Base-by-base conservation (phyloP, 768 basidiomycete genomes). In the Mycena epipterygia region DNA sequence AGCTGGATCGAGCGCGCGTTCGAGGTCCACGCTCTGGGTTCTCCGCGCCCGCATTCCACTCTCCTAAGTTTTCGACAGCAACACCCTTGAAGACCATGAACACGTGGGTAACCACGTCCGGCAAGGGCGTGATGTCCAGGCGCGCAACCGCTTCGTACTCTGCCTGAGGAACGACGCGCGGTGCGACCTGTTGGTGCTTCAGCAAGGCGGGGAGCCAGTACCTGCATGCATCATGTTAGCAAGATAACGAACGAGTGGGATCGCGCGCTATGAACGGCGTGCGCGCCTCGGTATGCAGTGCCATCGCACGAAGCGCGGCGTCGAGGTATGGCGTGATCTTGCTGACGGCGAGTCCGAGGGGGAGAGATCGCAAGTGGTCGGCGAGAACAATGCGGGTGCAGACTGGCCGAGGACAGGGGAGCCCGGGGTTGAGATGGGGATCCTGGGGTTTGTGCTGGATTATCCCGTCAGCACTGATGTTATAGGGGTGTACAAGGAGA, bases 81-180 rank as follows among this genome's bases (percentile, higher is more conserved):
- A 87, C 72, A 1, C 84, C 84, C 23, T 79, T 75, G 75, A 86
- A 88, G 4, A 87, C 72, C 85, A 88, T 86, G 71, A 88, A 87
- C 14, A 88, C 77, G 9, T 84, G 83, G 0, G 80, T 83, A 12
- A 86, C 77, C 49, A 84, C 78, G 63, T 85, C 85, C 19, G 87
- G 86, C 37, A 64, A 37, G 1, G 88, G 88, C 2, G 62, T 68
- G 53, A 88, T 68, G 3, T 73, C 70, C n/a, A 88, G 77, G 0
- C 74, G 80, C 1, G 84, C 86, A 1, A 74, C 73, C 2, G 84
- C 84, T 55, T 87, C 71, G 63, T 82, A 70, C 25, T 74, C 73
- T 86, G 80, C 63, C 80, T 83, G 39, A 80, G 71, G 42, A 88
- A n/a, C n/a, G n/a, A n/a, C n/a, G n/a, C n/a, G n/a, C n/a, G n/a